Percentiles rank a stretch among this genome's conserved stretches.
phyloP scores from a whole-genome alignment of 2,329 filamentous ascomycete genomes.

The Ceratocystis papillata region DNA sequence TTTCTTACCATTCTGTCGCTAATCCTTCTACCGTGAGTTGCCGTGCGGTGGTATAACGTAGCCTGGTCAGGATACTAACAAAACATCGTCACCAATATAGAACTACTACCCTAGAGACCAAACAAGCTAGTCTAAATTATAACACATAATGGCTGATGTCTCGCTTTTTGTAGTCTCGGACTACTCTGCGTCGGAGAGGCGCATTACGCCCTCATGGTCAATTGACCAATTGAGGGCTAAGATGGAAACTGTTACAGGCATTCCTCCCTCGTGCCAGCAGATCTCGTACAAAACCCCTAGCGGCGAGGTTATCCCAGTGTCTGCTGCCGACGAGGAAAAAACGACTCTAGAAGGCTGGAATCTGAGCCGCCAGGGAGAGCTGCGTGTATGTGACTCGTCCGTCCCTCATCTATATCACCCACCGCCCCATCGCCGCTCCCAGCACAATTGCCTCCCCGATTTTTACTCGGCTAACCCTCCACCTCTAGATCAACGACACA shows the following conservation, averaged over 20 bases:
- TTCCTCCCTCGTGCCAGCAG: conserved; percentile 68
- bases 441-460: neutral
- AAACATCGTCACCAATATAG: neutral
- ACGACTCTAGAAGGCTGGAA: conserved; percentile 54
- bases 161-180: conserved; percentile 65
- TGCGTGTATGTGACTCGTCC: conserved; percentile 56
- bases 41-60: too few relatives aligned
- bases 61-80: neutral
- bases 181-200: conserved; percentile 72
- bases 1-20: too few relatives aligned
- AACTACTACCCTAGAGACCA: neutral
- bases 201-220: conserved; percentile 85
- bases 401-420: neutral
- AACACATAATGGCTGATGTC: conserved; percentile 53
- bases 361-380: conserved; percentile 63
- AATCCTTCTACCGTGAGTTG: too few relatives aligned
- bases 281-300: conserved; percentile 58
- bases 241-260: conserved; percentile 84
- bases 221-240: conserved; percentile 74
- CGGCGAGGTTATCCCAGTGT: conserved; percentile 50
- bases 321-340: conserved; percentile 61
- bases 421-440: neutral
- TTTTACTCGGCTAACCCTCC: neutral
- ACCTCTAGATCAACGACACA: conserved; percentile 60
- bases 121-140: neutral